Conservation (phyloP, 257 asterid species). For the Jaltomata sinuosa region DNA sequence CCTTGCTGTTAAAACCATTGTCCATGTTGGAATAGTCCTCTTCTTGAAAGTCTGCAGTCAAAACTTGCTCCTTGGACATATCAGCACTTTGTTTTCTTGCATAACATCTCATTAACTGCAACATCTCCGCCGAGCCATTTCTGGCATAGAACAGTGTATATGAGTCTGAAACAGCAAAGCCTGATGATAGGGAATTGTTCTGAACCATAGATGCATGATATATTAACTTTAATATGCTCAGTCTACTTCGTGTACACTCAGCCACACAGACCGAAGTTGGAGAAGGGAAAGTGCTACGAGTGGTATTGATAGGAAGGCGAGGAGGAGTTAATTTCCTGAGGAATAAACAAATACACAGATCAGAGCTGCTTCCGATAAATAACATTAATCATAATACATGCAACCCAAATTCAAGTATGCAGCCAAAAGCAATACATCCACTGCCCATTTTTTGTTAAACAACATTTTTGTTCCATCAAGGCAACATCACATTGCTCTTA, state of each 20-base stretch:
- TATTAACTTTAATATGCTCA: conserved; percentile 4
- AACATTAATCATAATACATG: background rate
- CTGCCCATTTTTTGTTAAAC: background rate
- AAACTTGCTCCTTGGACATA: conserved; percentile 11
- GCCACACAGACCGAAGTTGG: conserved; percentile 15
- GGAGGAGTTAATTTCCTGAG: conserved; percentile 44
- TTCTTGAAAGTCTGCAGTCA: conserved; percentile 8
- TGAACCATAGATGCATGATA: conserved; percentile 16
- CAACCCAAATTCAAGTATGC: background rate
- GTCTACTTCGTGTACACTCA: conserved; percentile 12
- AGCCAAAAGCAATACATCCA: background rate
- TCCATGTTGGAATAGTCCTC: background rate
- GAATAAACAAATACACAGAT: conserved; percentile 4
- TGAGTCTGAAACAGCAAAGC: conserved; percentile 17
- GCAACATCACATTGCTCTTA: background rate
- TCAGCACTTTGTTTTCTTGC: conserved; percentile 9
- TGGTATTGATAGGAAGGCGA: conserved; percentile 21
- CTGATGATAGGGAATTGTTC: conserved; percentile 16
- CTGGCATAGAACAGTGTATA: conserved; percentile 18
- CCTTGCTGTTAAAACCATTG: conserved; percentile 11
- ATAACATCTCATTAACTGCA: conserved; percentile 17
- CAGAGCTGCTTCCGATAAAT: background rate
- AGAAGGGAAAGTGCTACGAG: conserved; percentile 4
- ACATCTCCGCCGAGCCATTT: conserved; percentile 8
- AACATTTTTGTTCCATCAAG: background rate